Conservation (phyloP, 805 yeast species). For the Cyberlindnera americana region DNA sequence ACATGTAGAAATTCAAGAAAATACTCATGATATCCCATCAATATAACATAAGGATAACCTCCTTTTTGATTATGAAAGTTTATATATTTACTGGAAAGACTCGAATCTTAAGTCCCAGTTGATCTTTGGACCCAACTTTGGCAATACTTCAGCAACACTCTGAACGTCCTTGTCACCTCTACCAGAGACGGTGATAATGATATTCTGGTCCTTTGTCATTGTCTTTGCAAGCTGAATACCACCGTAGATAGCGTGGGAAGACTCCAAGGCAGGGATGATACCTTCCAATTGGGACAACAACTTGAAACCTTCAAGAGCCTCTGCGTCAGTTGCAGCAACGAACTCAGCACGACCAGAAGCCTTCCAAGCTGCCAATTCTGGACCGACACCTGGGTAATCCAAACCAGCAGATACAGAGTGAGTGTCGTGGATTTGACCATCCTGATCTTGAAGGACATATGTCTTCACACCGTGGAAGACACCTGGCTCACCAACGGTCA, state of each 20-base stretch:
- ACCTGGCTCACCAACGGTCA: conserved; percentile 94
- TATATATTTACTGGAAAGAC: conserved; percentile 20
- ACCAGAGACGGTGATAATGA: conserved; percentile 90
- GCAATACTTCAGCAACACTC: conserved; percentile 92
- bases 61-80: no score
- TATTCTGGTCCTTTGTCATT: conserved; percentile 71
- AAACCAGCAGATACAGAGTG: conserved; percentile 98
- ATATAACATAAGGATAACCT: no score
- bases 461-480: conserved; percentile 98
- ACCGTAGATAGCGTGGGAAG: conserved; percentile 94
- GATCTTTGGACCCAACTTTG: conserved; percentile 83
- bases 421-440: conserved; percentile 97
- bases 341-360: conserved; percentile 89
- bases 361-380: conserved; percentile 95
- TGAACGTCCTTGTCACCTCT: conserved; percentile 99
- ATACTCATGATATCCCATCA: no score
- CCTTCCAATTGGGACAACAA: conserved; percentile 91
- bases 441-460: conserved; percentile 82
- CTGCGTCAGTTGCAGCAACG: conserved; percentile 91
- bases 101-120: conserved; percentile 96
- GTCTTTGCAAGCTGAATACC: conserved; percentile 86
- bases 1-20: no score
- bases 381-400: conserved; percentile 99
- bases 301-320: conserved; percentile 89
- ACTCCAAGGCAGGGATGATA: conserved; percentile 96